Percentiles rank a stretch among this genome's conserved stretches.
phyloP scores from a whole-genome alignment of 2,329 filamentous ascomycete species.

The Cercospora berteroae region DNA sequence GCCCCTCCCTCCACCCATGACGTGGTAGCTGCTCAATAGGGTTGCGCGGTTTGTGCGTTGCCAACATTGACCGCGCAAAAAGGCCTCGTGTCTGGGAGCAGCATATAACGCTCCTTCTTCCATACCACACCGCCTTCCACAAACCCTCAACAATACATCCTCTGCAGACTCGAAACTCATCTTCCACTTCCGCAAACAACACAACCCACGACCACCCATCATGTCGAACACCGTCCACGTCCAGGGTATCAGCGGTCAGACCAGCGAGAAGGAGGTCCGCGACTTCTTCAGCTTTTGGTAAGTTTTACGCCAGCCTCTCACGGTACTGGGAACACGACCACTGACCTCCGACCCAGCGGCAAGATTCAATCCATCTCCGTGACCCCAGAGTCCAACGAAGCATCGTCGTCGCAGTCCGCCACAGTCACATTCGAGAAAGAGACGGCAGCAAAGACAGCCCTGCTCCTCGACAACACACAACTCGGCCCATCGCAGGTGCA shows the following conservation, averaged over 20 bases:
- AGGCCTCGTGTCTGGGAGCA: background rate
- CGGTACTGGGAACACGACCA: background rate
- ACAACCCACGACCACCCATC: conserved; percentile 21
- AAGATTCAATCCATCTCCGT: conserved; percentile 86
- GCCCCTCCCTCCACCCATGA: background rate
- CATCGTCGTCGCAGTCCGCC: conserved; percentile 71
- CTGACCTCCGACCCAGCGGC: conserved; percentile 57
- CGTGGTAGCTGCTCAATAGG: background rate
- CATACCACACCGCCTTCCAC: background rate
- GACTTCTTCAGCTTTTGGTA: conserved; percentile 98
- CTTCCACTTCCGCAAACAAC: background rate
- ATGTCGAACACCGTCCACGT: conserved; percentile 74
- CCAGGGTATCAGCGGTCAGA: conserved; percentile 79
- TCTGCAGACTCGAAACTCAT: background rate
- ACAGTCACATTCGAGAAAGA: conserved; percentile 97
- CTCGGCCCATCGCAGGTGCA: conserved; percentile 74
- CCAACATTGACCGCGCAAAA: background rate
- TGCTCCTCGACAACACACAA: conserved; percentile 95
- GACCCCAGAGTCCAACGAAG: conserved; percentile 54
- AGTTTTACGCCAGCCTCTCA: conserved; percentile 32
- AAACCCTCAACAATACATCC: background rate
- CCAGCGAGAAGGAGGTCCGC: conserved; percentile 83
- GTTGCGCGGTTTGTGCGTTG: background rate
- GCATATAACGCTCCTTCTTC: background rate
- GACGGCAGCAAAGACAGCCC: conserved; percentile 92